Evolutionary conservation across 2,329 filamentous ascomycete species (phyloP).

Genomic region (Trichoderma koningii): DNA sequence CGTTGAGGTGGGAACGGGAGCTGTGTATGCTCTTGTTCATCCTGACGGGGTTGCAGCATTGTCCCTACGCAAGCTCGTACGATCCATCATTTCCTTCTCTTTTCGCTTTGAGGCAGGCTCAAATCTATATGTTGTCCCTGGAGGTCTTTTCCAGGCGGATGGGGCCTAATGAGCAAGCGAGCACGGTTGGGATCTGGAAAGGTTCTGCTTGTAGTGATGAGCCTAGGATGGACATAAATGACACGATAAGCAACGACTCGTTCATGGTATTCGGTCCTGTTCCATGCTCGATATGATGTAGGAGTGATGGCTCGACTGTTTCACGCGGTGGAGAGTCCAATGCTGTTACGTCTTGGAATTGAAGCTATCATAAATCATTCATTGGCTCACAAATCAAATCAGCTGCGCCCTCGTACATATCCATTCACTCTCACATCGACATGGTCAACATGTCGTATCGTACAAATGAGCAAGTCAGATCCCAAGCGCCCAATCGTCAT

Average conservation of each 20-base stretch:
- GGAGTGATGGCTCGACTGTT: too few species aligned
- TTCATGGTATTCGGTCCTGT: background rate
- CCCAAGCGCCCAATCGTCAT: background rate
- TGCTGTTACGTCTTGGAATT: too few species aligned
- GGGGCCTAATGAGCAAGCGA: conserved; percentile 10
- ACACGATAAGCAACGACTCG: conserved; percentile 5
- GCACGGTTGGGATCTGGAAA: background rate
- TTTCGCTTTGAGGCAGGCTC: background rate
- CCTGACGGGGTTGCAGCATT: background rate
- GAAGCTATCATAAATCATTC: conserved; percentile 4
- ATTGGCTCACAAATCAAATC: background rate
- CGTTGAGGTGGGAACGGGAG: too few species aligned
- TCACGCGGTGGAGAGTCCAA: too few species aligned
- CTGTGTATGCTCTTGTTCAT: background rate
- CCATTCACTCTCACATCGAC: background rate
- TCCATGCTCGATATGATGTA: too few species aligned
- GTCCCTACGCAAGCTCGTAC: background rate
- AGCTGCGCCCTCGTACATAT: background rate
- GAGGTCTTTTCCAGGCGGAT: background rate
- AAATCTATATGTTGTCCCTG: background rate
- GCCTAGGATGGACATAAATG: background rate
- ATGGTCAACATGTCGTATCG: background rate
- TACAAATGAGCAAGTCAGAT: background rate
- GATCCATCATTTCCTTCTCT: too few species aligned
- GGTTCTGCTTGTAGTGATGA: background rate